Base-by-base conservation (phyloP, 768 basidiomycete species). In the Pulveroboletus sp. region DNA sequence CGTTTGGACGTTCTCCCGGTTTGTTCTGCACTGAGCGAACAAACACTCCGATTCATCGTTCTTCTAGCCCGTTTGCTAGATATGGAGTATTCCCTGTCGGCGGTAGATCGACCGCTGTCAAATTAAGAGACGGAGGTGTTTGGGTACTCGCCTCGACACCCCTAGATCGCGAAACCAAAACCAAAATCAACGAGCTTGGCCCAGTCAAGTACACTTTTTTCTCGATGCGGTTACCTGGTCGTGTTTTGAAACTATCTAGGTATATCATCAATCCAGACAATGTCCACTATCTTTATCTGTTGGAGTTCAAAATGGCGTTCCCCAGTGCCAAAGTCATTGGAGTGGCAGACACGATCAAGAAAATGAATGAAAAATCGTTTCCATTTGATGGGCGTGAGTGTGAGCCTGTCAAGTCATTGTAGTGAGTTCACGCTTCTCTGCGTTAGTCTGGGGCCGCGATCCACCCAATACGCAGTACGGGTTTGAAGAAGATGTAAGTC, bases 71-170 rank as follows among this genome's bases (percentile, higher is more conserved):
- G 1, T 90, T 90, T 60, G 61, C 77, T 12, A 78, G 89, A 36
- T 80, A 77, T 50, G 80, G 82, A 9, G 8, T 90, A 23, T 57
- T 90, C 14, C 88, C 90, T 4, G 70, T 93, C 24, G 93, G 93
- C 1, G 90, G 91, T 17, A 74, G 93, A 38, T 84, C 89, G 7
- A 94, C 91, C 0, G 93, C 90, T 0, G 73, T 94, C 57, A 80
- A 76, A 66, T 73, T 94, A 20, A 67, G 68, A 33, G 75, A 78
- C 42, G 82, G 85, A 32, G 82, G 79, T 12, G 82, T 94, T 23
- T 94, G 89, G 81, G 74, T 93, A 12, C 72, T 91, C n/a, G 90
- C 88, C 0, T 91, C 89, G 1, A 85, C 85, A 8, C 85, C 87
- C 1, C 69, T 90, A 45, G 78, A 80, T 32, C 69, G 71, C 3